Base-by-base conservation (phyloP, 345 rosid species). In the Hypericum perforatum region DNA sequence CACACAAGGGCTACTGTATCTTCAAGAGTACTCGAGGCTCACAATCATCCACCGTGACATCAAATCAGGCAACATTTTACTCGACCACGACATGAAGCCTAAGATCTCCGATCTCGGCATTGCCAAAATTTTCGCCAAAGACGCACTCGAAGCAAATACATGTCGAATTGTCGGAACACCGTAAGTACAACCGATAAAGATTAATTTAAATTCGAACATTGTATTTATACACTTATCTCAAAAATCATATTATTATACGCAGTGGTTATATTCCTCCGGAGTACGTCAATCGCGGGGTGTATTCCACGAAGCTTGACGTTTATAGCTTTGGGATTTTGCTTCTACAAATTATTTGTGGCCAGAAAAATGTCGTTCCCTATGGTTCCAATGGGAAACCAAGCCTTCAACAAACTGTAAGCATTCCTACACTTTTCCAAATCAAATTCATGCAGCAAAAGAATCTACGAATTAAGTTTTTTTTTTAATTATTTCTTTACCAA, bases 181-280 rank as follows among this genome's bases (percentile, higher is more conserved):
- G 82, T 74, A 52, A 73, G 78, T 8, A 11, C 45, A 7, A 7
- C 42, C 36, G 12, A 2, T 8, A 6, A 16, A 43, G 43, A 15
- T 12, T 11, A 8, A 22, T 42, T 6, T 32, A 0, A 22, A 22
- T 45, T 48, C 9, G 9, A 10, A 8, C 6, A 44, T 1, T 2
- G 2, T 15, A 37, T 48, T 50, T 16, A 14, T 12, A 11, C 29
- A 0, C 12, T 11, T 42, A 43, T 37, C 7, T 5, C 13, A 22
- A 8, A 46, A 11, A 16, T 7, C 0, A 39, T 0, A 16, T 38
- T 3, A 49, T 37, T 29, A 22, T 3, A 8, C 69, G 54, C 66
- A 71, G 81, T 29, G 76, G 85, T 12, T 76, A 71, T 16, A 54
- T 71, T 63, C 79, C 85, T 43, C 79, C 85, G 7, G 81, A 76